Evolutionary conservation across 1,139 yeast genomes (phyloP), one percentile per base, ranked within the genome.

Genomic region (Yamadazyma songkhlaensis): DNA sequence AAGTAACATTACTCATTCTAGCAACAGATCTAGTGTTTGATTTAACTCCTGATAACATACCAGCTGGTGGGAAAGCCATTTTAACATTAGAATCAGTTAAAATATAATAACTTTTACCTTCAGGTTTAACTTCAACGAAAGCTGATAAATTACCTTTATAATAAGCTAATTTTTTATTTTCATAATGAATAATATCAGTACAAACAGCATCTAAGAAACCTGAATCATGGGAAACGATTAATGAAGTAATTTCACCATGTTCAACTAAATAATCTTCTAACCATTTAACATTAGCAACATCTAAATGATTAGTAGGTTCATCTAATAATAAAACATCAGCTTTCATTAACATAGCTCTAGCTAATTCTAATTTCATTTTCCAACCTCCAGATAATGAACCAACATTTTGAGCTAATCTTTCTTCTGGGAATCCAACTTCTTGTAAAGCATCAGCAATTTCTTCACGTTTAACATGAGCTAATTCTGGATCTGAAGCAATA

Each of bases 11-110:
- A 25, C 81, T 57, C 84, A 92, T 78, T 57, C 95, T 80, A 5
- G 97, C 97, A 56, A 92, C 96, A 39, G 98, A 87, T 64, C 97
- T 81, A 9, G 97, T 90, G 59, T 77, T 86, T 33, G 97, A 88
- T 64, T 90, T 86, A 40, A 92, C 97, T 64, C 98, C 98, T 12
- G 96, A 84, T 52, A 92, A 74, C 50, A 90, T 85, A 54, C 98
- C 98, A 41, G 97, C 97, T 11, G 96, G 94, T 48, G 98, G 98
- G 85, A 92, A 92, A 13, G 90, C 89, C 97, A 92, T 92, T 66
- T 90, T 86, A 45, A 92, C 94, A 52, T 84, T 85, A 28, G 95
- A 79, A 61, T 90, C 97, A 31, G 95, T 84, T 56, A 92, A 77
- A n/a, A 97, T 90, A 61, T 92, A 92, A 65, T 92, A 92, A 9